phyloP scores from a whole-genome alignment of 2,329 filamentous ascomycete species.

The Fusarium nematophilum region DNA sequence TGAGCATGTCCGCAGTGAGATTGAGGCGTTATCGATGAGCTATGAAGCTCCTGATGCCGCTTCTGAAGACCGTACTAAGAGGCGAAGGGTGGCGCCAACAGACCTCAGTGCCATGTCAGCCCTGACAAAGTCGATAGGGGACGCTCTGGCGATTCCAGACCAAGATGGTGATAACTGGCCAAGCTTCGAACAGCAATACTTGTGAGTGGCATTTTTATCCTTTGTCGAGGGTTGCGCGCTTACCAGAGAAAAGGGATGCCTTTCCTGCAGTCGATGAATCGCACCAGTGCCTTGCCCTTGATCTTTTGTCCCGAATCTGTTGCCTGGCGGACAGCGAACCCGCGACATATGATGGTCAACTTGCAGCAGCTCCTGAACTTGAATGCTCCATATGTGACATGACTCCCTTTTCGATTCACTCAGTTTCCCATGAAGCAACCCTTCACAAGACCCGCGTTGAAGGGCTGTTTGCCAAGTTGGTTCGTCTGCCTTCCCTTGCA shows the following conservation, averaged over 20 bases:
- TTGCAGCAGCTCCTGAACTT: background rate
- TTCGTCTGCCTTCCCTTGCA: slow-evolving; percentile 58
- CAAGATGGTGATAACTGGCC: slow-evolving; percentile 39
- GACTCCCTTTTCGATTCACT: slow-evolving; percentile 3
- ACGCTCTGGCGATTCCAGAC: slow-evolving; percentile 44
- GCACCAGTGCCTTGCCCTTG: slow-evolving; percentile 63
- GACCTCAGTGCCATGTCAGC: slow-evolving; percentile 32
- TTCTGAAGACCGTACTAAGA: slow-evolving; percentile 41
- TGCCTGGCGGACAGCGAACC: slow-evolving; percentile 38
- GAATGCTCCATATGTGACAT: slow-evolving; percentile 45
- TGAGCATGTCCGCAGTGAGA: slow-evolving; percentile 41
- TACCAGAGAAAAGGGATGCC: slow-evolving; percentile 44
- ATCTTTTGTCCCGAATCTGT: slow-evolving; percentile 65
- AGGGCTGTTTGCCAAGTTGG: slow-evolving; percentile 58
- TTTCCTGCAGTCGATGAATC: slow-evolving; percentile 61
- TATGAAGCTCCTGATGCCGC: slow-evolving; percentile 41
- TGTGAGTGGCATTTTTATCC: slow-evolving; percentile 56
- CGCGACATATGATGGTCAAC: background rate
- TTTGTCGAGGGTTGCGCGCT: slow-evolving; percentile 20
- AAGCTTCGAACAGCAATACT: slow-evolving; percentile 51
- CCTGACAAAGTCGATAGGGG: slow-evolving; percentile 41
- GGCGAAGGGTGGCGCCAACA: slow-evolving; percentile 42
- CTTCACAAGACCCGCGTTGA: slow-evolving; percentile 53
- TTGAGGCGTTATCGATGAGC: slow-evolving; percentile 45
- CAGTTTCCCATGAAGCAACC: slow-evolving; percentile 13